Conservation (phyloP, 1,284 basidiomycete species). For the Ceratobasidium sp. region DNA sequence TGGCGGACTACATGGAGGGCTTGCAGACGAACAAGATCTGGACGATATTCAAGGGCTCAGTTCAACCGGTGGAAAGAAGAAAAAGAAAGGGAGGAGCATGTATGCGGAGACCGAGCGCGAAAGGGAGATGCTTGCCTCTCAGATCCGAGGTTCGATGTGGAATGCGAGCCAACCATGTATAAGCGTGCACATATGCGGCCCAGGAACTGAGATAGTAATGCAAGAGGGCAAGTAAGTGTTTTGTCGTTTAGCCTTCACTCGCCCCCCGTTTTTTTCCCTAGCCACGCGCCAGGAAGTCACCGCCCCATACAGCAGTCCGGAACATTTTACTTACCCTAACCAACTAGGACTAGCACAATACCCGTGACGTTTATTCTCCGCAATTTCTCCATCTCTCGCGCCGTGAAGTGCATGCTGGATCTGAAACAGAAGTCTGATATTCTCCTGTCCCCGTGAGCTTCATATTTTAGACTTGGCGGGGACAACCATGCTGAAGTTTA, state of each 20-base stretch:
- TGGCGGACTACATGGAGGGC: conserved; percentile 68
- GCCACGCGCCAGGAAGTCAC: background rate
- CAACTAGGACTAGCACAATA: conserved; percentile 61
- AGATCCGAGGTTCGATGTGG: conserved; percentile 73
- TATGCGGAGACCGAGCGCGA: conserved; percentile 86
- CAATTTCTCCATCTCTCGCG: conserved; percentile 67
- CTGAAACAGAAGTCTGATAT: conserved; percentile 32
- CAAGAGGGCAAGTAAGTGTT: conserved; percentile 19
- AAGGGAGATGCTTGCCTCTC: conserved; percentile 66
- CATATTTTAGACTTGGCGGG: conserved; percentile 9
- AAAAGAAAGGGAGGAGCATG: conserved; percentile 78
- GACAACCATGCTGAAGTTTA: background rate
- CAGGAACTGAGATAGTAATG: conserved; percentile 23
- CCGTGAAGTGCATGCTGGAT: conserved; percentile 36
- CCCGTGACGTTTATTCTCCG: conserved; percentile 65
- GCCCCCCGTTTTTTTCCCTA: conserved; percentile 1
- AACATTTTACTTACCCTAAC: background rate
- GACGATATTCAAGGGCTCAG: background rate
- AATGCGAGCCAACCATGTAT: conserved; percentile 52
- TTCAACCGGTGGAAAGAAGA: conserved; percentile 47
- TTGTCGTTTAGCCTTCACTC: conserved; percentile 2
- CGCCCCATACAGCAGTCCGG: conserved; percentile 14
- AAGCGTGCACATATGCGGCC: conserved; percentile 8
- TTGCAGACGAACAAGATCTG: conserved; percentile 56
- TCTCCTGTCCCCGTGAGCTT: conserved; percentile 29